phyloP scores from a whole-genome alignment of 768 basidiomycete genomes.

The Dacryopinax primogenitus region DNA sequence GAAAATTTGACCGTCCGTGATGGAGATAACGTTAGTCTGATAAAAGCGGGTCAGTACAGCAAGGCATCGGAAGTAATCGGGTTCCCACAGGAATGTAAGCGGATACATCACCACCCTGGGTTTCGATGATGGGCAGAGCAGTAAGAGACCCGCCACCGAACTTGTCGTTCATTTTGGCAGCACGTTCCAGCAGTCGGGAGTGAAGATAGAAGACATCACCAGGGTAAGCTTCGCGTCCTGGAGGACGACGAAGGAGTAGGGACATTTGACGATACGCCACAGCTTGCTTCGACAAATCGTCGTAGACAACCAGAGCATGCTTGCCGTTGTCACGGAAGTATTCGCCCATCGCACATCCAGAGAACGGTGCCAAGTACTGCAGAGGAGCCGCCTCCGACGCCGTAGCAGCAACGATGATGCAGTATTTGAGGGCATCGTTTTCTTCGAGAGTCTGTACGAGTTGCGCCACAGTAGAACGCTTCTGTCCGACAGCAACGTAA shows the following conservation, averaged over 20 bases:
- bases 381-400: conserved; percentile 98
- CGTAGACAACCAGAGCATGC: conserved; percentile 98
- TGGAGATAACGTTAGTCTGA: conserved; percentile 83
- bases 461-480: conserved; percentile 98
- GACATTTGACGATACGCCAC: conserved; percentile 99
- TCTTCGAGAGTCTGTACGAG: conserved; percentile 99
- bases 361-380: conserved; percentile 99
- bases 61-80: neutral
- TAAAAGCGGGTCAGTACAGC: conserved; percentile 10
- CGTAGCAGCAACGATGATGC: conserved; percentile 98
- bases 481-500: conserved; percentile 98
- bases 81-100: conserved; percentile 83
- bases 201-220: conserved; percentile 99
- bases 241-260: conserved; percentile 96
- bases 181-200: conserved; percentile 99
- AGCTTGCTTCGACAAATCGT: conserved; percentile 99
- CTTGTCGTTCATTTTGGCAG: conserved; percentile 99
- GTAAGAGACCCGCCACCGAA: conserved; percentile 98
- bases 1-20: conserved; percentile 99
- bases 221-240: conserved; percentile 99
- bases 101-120: conserved; percentile 99
- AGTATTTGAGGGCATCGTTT: conserved; percentile 99
- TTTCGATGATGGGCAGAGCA: conserved; percentile 98
- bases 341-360: conserved; percentile 99
- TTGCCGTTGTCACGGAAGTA: conserved; percentile 99